Evolutionary conservation across 2,329 filamentous ascomycete species (phyloP).

Genomic region (Aspergillus transmontanensis): DNA sequence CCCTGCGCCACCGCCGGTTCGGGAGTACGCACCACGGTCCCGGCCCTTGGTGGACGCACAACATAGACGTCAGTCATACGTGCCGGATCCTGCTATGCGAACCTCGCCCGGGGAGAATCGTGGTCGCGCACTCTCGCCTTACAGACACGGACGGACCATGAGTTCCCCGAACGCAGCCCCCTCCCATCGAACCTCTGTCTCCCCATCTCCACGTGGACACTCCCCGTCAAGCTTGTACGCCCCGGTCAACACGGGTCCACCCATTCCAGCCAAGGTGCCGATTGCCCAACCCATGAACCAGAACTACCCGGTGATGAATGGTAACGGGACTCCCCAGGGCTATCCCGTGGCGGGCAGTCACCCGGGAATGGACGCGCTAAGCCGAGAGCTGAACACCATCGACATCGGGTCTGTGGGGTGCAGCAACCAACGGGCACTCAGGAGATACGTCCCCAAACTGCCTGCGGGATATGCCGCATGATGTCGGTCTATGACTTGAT

Average conservation of each 20-base stretch:
- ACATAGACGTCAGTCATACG: slow-evolving; percentile 11
- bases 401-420: slow-evolving; percentile 47
- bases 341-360: slow-evolving; percentile 33
- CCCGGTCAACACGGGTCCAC: slow-evolving; percentile 34
- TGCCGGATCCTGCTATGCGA: slow-evolving; percentile 11
- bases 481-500: slow-evolving; percentile 6
- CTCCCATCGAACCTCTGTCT: slow-evolving; percentile 31
- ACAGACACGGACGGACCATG: slow-evolving; percentile 24
- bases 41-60: background rate
- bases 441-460: slow-evolving; percentile 35
- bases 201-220: slow-evolving; percentile 30
- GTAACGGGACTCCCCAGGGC: slow-evolving; percentile 25
- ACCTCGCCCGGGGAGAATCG: slow-evolving; percentile 14
- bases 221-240: slow-evolving; percentile 36
- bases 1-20: slow-evolving; percentile 19
- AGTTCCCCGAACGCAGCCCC: slow-evolving; percentile 28
- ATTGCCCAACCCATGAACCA: slow-evolving; percentile 34
- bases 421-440: slow-evolving; percentile 31
- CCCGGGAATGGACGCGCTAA: slow-evolving; percentile 52
- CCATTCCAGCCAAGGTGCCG: slow-evolving; percentile 48
- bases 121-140: slow-evolving; percentile 23
- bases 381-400: slow-evolving; percentile 58
- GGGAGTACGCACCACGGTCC: slow-evolving; percentile 11
- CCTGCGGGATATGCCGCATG: slow-evolving; percentile 34
- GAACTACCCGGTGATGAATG: slow-evolving; percentile 31